Evolutionary conservation across 2,329 filamentous ascomycete species (phyloP).

Genomic region (Ceratocystis papillata): DNA sequence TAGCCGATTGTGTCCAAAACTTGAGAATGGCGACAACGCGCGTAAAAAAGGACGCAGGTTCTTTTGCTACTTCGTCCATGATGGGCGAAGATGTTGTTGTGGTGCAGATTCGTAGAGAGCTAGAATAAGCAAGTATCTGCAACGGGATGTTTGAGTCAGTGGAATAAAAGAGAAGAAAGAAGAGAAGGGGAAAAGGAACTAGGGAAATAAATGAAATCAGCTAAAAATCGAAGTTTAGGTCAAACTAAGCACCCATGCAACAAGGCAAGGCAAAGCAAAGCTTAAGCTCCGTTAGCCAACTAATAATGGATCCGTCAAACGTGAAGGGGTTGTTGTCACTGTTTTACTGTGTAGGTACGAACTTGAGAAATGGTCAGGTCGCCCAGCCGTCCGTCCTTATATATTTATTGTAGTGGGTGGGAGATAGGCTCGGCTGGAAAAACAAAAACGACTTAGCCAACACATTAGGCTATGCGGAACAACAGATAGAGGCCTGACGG

Average conservation of each 20-base stretch:
- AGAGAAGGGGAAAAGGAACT: background rate
- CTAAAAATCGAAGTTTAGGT: background rate
- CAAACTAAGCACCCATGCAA: background rate
- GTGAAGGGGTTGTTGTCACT: background rate
- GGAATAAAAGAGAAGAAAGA: background rate
- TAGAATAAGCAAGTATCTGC: background rate
- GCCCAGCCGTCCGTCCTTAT: background rate
- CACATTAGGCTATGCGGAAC: no score
- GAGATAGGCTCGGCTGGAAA: no score
- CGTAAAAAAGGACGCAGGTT: slow-evolving; percentile 29
- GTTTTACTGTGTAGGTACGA: background rate
- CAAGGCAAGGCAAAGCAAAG: background rate
- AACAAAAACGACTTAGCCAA: no score
- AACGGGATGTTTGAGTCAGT: background rate
- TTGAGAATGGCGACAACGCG: slow-evolving; percentile 54
- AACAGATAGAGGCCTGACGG: no score
- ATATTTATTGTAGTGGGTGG: background rate
- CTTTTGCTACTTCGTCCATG: slow-evolving; percentile 1
- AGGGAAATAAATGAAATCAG: background rate
- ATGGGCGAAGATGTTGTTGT: background rate
- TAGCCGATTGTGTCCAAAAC: slow-evolving; percentile 53
- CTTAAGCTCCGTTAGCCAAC: background rate
- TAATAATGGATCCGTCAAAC: background rate
- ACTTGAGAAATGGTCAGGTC: background rate
- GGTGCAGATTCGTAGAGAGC: background rate